Evolutionary conservation across 179 eudicot genomes (phyloP), one percentile per base, ranked within the genome.

Genomic region (Beta lomatogona): DNA sequence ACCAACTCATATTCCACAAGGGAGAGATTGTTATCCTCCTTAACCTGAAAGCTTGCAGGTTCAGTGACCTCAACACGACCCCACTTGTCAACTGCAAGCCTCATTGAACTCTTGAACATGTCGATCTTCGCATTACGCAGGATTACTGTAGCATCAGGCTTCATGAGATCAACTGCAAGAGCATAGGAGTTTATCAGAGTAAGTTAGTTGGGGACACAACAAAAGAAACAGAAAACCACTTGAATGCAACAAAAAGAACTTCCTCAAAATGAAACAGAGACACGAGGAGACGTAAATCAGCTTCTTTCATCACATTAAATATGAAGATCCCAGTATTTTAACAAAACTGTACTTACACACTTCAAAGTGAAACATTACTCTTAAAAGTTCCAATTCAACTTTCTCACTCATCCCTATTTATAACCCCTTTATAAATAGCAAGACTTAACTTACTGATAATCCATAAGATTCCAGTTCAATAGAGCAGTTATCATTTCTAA

Each of bases 1-100:
- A 93, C 96, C 91, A 93, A 77, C 81, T 92, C 98, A 70, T 93
- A 92, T 86, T 92, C 93, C 8, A 92, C 88, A 3, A 90, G 89
- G 53, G 97, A 94, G 31, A 94, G 91, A 79, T 92, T 93, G 85
- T 93, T 93, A 70, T 91, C 97, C 79, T 92, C 97, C 77, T 92
- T 92, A 46, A 92, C 93, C 73, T 80, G 89, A 71, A 93, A 92
- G 13, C 79, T 82, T 21, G 91, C 93, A 1, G 93, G 91, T 28
- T 91, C 89, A 19, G 93, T 85, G 21, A 88, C 91, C 86, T 91
- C 92, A 58, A 91, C 85, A 48, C 83, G 91, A 19, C 98, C 98
- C 98, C 97, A 94, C 82, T 90, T 92, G 88, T 94, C 97, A 64
- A 92, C 98, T 21, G 92, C 93, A 15, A 92, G 87, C 90, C 97